Evolutionary conservation across 768 basidiomycete genomes (phyloP).

Genomic region (Omphalotus guepiniiformis): DNA sequence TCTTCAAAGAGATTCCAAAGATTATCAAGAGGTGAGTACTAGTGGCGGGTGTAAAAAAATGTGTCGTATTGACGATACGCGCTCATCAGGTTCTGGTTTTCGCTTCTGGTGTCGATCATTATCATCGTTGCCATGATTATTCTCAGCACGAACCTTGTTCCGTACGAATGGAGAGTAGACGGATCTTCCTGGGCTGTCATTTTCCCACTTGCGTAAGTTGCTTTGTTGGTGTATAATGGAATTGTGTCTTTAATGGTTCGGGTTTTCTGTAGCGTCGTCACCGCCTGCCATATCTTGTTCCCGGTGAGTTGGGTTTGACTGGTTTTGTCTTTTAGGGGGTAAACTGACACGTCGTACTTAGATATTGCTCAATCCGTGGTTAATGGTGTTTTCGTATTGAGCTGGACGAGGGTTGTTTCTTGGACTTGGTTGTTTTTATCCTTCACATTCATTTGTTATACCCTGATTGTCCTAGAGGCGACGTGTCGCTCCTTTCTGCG

Average conservation of each 20-base stretch:
- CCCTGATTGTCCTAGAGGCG: not conserved
- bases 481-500: too few species aligned
- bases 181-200: slow-evolving; percentile 69
- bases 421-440: not conserved
- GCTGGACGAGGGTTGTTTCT: not conserved
- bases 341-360: not conserved
- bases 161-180: slow-evolving; percentile 51
- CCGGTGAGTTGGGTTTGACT: slow-evolving; percentile 36
- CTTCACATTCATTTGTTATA: not conserved
- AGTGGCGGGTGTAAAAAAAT: too few species aligned
- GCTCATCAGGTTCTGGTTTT: slow-evolving; percentile 56
- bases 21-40: slow-evolving; percentile 72
- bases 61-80: too few species aligned
- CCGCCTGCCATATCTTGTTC: slow-evolving; percentile 30
- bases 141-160: slow-evolving; percentile 42
- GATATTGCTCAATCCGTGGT: not conserved
- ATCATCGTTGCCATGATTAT: slow-evolving; percentile 58
- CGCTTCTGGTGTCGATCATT: slow-evolving; percentile 45
- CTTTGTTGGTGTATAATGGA: slow-evolving; percentile 9
- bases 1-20: slow-evolving; percentile 87
- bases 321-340: not conserved
- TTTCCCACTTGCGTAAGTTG: slow-evolving; percentile 58
- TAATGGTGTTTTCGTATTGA: not conserved
- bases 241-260: not conserved
- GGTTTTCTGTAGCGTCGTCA: slow-evolving; percentile 35